Evolutionary conservation across 2,329 filamentous ascomycete genomes (phyloP).

Genomic region (Myotisia sp.): DNA sequence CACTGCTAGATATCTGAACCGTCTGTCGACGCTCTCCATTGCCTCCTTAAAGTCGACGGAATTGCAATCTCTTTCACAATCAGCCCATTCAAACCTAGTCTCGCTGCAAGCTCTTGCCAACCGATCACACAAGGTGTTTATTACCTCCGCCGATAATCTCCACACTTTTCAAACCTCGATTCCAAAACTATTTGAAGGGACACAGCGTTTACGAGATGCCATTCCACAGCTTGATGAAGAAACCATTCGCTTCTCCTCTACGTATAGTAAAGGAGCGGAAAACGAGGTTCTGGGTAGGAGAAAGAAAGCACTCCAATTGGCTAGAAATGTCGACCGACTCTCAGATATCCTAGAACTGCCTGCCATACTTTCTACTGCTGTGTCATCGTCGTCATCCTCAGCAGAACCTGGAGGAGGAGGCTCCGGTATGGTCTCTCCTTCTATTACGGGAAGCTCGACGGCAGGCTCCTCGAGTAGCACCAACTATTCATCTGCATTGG

Average conservation of each 20-base stretch:
- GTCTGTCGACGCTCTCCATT: slow-evolving; percentile 63
- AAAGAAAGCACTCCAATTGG: slow-evolving; percentile 65
- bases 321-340: slow-evolving; percentile 75
- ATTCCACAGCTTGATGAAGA: slow-evolving; percentile 68
- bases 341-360: slow-evolving; percentile 86
- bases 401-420: background rate
- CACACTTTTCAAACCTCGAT: slow-evolving; percentile 57
- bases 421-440: slow-evolving; percentile 21
- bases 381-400: slow-evolving; percentile 32
- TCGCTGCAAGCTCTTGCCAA: slow-evolving; percentile 80
- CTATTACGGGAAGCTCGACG: slow-evolving; percentile 27
- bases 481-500: slow-evolving; percentile 78
- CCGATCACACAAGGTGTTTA: slow-evolving; percentile 71
- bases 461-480: slow-evolving; percentile 34
- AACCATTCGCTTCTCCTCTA: slow-evolving; percentile 65
- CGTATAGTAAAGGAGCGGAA: slow-evolving; percentile 61
- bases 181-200: slow-evolving; percentile 52
- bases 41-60: slow-evolving; percentile 60
- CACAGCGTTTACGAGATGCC: slow-evolving; percentile 51
- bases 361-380: slow-evolving; percentile 63
- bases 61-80: slow-evolving; percentile 63
- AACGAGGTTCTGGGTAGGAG: slow-evolving; percentile 57
- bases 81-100: slow-evolving; percentile 64
- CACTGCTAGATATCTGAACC: slow-evolving; percentile 57
- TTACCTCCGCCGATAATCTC: slow-evolving; percentile 65